phyloP scores from a whole-genome alignment of 805 yeast species.

The Jamesozyma spencerorum region DNA sequence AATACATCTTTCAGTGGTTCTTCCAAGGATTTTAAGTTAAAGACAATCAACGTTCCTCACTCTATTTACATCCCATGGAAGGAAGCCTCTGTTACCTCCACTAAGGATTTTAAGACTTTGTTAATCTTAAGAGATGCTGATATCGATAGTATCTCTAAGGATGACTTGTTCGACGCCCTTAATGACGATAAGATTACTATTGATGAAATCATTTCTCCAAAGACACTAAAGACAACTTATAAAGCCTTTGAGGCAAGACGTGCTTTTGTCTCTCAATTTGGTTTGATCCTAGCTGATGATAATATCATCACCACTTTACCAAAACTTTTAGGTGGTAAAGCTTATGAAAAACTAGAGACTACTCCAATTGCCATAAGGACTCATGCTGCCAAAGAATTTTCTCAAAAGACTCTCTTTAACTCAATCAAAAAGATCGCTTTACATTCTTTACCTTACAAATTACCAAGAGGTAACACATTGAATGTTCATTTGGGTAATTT shows the following conservation, averaged over 20 bases:
- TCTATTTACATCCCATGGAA: constrained; percentile 27
- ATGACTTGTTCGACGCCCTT: constrained; percentile 66
- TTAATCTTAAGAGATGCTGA: constrained; percentile 35
- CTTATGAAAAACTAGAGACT: constrained; percentile 56
- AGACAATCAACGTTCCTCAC: constrained; percentile 34
- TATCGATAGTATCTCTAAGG: constrained; percentile 27
- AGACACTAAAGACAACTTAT: constrained; percentile 73
- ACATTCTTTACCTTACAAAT: constrained; percentile 47
- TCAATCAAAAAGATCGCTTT: constrained; percentile 49
- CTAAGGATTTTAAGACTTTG: constrained; percentile 31
- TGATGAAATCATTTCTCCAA: constrained; percentile 53
- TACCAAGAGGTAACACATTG: constrained; percentile 68
- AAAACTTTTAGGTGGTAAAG: constrained; percentile 75
- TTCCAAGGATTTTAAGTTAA: constrained; percentile 51
- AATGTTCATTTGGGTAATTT: constrained; percentile 57
- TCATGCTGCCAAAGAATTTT: constrained; percentile 27
- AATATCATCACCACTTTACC: constrained; percentile 74
- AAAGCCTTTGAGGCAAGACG: constrained; percentile 86
- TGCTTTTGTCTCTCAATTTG: constrained; percentile 56
- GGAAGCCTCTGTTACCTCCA: constrained; percentile 22
- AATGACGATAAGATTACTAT: constrained; percentile 25
- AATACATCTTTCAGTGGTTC: constrained; percentile 49
- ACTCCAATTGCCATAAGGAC: constrained; percentile 60
- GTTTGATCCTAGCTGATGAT: constrained; percentile 78
- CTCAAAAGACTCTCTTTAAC: constrained; percentile 44